Evolutionary conservation across 345 rosid species (phyloP), one percentile per base, ranked within the genome.

Genomic region (Lagerstroemia speciosa): DNA sequence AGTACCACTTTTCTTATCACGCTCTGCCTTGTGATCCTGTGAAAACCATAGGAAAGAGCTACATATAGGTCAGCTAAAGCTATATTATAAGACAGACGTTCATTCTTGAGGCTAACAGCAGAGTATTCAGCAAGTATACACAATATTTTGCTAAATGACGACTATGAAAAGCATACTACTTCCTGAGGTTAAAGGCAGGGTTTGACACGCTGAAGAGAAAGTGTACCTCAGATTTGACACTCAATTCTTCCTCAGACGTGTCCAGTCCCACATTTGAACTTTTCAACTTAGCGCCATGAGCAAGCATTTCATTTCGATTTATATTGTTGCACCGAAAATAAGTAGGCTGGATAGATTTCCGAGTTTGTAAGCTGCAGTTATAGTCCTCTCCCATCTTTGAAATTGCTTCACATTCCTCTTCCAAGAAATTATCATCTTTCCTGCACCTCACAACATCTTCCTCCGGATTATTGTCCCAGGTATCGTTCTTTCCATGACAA

Each of bases 381-480:
- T 30, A 53, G 60, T n/a, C 63, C 33, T 58, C 63, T 9, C 33
- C 63, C 63, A 58, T 58, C 63, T 58, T 58, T 58, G 63, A 14
- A 30, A 58, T 30, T 30, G 11, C 12, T 29, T 58, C 34, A 58
- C 32, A 14, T 27, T 58, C 27, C 10, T 27, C 63, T 58, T 30
- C 33, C 11, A 26, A 27, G 63, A 30, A 30, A 27, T 20, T 27
- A 26, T 27, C 63, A 6, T 1, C 29, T 22, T n/a, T 53, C 29
- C 15, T n/a, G 30, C 29, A 53, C 30, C 26, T 24, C 29, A 53
- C 1, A 3, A 53, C 60, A 8, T 7, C 60, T n/a, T 53, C 30
- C 7, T 24, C 60, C 60, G 7, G 60, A 53, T n/a, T 53, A 48
- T 19, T 22, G 5, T 19, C 55, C 24, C 55, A 8, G 55, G 8